Conservation (phyloP, 2,329 filamentous ascomycete genomes). For the Aspergillus brasiliensis region DNA sequence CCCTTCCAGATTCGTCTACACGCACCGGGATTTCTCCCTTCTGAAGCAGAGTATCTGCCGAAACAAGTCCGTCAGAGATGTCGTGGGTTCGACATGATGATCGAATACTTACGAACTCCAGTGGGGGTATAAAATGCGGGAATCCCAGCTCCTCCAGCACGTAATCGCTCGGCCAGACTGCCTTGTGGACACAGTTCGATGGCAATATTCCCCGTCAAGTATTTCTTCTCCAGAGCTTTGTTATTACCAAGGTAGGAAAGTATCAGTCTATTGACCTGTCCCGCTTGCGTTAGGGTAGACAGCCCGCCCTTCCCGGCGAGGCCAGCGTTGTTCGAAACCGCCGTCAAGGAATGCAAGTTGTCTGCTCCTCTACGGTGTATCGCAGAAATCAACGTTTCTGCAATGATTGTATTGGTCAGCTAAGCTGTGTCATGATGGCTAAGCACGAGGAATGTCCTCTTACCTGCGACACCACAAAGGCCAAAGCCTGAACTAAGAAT, state of each 20-base stretch:
- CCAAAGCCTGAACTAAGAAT: conserved; percentile 79
- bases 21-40: conserved; percentile 64
- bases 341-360: conserved; percentile 62
- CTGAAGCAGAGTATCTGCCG: conserved; percentile 40
- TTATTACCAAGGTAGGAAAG: conserved; percentile 77
- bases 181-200: conserved; percentile 78
- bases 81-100: background rate
- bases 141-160: conserved; percentile 74
- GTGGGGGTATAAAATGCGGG: conserved; percentile 81
- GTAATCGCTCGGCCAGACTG: conserved; percentile 53
- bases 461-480: conserved; percentile 74
- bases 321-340: conserved; percentile 80
- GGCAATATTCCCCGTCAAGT: conserved; percentile 71
- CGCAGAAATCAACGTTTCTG: conserved; percentile 71
- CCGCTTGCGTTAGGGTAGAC: conserved; percentile 67
- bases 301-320: conserved; percentile 69
- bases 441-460: conserved; percentile 24
- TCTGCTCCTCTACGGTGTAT: conserved; percentile 63
- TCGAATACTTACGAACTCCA: conserved; percentile 60
- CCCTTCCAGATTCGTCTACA: conserved; percentile 78
- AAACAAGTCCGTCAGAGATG: background rate
- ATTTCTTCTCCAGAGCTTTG: conserved; percentile 73
- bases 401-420: conserved; percentile 3
- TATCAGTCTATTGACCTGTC: conserved; percentile 72
- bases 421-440: background rate